These are phyloP conservation scores for Xerocomellus intermedius DNA, from an alignment of 768 basidiomycete genomes.

Conservation along the genomic window DNA sequence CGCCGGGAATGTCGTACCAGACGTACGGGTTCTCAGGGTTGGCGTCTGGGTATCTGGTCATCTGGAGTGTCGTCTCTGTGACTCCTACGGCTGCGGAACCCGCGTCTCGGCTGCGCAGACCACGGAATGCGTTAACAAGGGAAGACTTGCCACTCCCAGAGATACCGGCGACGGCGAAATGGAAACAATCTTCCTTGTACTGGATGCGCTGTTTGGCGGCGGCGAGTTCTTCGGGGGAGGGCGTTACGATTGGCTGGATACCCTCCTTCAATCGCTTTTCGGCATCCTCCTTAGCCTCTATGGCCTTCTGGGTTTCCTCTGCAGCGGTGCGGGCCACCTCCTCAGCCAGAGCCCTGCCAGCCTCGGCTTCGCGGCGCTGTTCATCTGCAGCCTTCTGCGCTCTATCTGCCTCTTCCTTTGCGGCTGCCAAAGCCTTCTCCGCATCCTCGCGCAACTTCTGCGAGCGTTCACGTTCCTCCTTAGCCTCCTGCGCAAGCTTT, in stretches of 20 bases:
- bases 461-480: conserved; percentile 14
- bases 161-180: conserved; percentile 35
- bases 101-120: conserved; percentile 20
- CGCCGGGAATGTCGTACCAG: conserved; percentile 26
- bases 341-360: conserved; percentile 17
- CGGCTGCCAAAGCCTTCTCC: conserved; percentile 10
- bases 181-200: conserved; percentile 29
- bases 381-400: conserved; percentile 16
- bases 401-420: conserved; percentile 12
- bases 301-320: conserved; percentile 16
- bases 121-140: conserved; percentile 37
- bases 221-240: conserved; percentile 8
- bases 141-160: conserved; percentile 40
- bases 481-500: conserved; percentile 9
- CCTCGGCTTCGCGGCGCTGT: conserved; percentile 19
- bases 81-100: conserved; percentile 20
- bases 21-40: conserved; percentile 15
- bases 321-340: conserved; percentile 9
- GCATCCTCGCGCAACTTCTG: conserved; percentile 17
- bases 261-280: conserved; percentile 22
- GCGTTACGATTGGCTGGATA: conserved; percentile 22
- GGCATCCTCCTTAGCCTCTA: conserved; percentile 15
- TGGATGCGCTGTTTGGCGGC: conserved; percentile 20
- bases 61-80: conserved; percentile 17
- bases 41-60: conserved; percentile 15